These are phyloP conservation scores for Polytrichum commune DNA, from an alignment of 225 moss, liverwort and hornwort species.

Conservation along the genomic window DNA sequence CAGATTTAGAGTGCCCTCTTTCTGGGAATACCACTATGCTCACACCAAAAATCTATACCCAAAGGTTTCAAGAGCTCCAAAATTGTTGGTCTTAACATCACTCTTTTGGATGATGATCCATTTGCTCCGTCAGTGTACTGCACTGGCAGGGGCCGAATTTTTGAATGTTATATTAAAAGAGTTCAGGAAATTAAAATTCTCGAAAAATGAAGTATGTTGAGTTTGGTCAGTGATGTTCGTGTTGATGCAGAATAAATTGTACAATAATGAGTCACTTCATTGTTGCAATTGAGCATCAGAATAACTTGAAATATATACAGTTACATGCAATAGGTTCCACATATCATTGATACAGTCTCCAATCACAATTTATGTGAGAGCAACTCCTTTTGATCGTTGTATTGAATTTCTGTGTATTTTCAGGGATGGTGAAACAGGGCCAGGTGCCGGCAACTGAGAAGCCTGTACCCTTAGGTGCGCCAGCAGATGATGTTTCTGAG, in stretches of 20 bases:
- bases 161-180: no score
- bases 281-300: constrained; percentile 4
- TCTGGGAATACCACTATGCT: no score
- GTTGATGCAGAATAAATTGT: not conserved
- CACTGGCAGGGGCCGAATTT: no score
- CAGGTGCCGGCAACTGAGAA: constrained; percentile 51
- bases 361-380: constrained; percentile 4
- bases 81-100: no score
- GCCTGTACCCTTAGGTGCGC: constrained; percentile 35
- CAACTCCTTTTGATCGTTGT: constrained; percentile 4
- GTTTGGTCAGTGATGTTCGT: constrained; percentile 1
- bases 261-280: constrained; percentile 1
- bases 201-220: no score
- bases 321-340: constrained; percentile 2
- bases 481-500: constrained; percentile 42
- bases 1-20: no score
- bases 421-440: constrained; percentile 63
- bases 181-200: no score
- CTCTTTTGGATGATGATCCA: no score
- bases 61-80: no score
- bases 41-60: no score
- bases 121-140: no score
- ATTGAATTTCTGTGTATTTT: constrained; percentile 12
- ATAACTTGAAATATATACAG: constrained; percentile 4
- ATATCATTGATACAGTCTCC: not conserved